Conservation (phyloP, 768 basidiomycete genomes). For the Lactifluus echinatus region DNA sequence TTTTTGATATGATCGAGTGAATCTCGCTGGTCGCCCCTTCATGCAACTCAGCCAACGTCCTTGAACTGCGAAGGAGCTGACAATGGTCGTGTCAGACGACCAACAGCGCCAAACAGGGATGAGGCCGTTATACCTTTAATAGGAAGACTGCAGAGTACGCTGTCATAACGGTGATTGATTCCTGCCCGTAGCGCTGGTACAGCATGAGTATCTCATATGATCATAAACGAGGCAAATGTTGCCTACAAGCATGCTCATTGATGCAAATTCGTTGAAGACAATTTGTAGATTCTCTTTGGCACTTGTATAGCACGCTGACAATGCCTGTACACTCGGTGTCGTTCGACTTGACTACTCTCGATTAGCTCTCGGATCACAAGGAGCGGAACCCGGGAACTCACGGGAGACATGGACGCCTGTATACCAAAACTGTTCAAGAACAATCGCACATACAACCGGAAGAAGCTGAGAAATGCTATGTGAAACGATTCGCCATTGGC, state of each 20-base stretch:
- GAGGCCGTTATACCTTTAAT: conserved; percentile 44
- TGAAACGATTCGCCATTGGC: conserved; percentile 72
- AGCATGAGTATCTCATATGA: conserved; percentile 14
- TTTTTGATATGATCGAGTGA: conserved; percentile 52
- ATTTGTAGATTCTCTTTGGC: conserved; percentile 65
- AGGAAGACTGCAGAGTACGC: conserved; percentile 80
- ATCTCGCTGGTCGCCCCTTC: conserved; percentile 59
- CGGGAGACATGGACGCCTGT: conserved; percentile 50
- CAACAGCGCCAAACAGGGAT: neutral
- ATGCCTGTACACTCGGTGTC: conserved; percentile 55
- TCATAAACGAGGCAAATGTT: neutral
- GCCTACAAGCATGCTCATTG: conserved; percentile 64
- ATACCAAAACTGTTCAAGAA: conserved; percentile 83
- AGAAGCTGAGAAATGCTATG: conserved; percentile 63
- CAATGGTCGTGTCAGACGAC: conserved; percentile 9
- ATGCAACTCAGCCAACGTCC: conserved; percentile 46
- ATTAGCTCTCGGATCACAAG: conserved; percentile 9
- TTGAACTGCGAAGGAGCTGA: conserved; percentile 63
- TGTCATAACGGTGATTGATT: conserved; percentile 78
- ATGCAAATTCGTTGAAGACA: conserved; percentile 63
- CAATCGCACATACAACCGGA: conserved; percentile 68
- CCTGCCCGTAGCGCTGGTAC: conserved; percentile 71
- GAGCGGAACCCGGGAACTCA: conserved; percentile 26
- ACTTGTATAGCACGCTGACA: conserved; percentile 65
- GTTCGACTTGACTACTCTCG: conserved; percentile 42